Evolutionary conservation across 192 early-diverging fungal genomes (phyloP).

Genomic region (Coemansia asiatica): DNA sequence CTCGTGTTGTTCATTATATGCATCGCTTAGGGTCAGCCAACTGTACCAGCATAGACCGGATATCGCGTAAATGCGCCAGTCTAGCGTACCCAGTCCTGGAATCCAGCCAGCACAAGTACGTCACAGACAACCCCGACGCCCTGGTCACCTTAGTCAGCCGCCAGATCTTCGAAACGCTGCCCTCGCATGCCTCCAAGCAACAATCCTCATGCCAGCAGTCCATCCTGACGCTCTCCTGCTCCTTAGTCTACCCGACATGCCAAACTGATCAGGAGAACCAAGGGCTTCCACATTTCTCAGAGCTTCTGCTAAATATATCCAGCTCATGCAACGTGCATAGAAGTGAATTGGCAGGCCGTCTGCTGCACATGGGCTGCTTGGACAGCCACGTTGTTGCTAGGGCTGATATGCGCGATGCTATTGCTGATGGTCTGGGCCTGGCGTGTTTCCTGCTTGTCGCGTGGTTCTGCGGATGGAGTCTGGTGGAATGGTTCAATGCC

Average conservation of each 20-base stretch:
- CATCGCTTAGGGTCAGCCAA: neutral
- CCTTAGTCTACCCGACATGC: constrained; percentile 25
- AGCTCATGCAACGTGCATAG: constrained; percentile 15
- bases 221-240: constrained; percentile 24
- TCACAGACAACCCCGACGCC: neutral
- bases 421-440: neutral
- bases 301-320: constrained; percentile 11
- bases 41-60: neutral
- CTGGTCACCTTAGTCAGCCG: neutral
- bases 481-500: neutral
- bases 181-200: neutral
- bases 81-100: neutral
- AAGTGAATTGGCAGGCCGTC: constrained; percentile 23
- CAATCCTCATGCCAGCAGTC: constrained; percentile 7
- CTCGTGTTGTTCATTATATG: neutral
- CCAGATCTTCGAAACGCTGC: neutral
- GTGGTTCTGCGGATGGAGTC: neutral
- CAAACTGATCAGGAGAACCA: neutral
- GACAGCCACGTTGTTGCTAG: neutral
- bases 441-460: neutral
- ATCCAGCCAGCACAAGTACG: neutral
- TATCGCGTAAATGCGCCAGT: neutral
- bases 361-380: constrained; percentile 13
- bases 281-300: constrained; percentile 21
- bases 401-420: neutral